phyloP scores from a whole-genome alignment of 495 filamentous ascomycete species.

The Hyphodiscus hymeniophilus region DNA sequence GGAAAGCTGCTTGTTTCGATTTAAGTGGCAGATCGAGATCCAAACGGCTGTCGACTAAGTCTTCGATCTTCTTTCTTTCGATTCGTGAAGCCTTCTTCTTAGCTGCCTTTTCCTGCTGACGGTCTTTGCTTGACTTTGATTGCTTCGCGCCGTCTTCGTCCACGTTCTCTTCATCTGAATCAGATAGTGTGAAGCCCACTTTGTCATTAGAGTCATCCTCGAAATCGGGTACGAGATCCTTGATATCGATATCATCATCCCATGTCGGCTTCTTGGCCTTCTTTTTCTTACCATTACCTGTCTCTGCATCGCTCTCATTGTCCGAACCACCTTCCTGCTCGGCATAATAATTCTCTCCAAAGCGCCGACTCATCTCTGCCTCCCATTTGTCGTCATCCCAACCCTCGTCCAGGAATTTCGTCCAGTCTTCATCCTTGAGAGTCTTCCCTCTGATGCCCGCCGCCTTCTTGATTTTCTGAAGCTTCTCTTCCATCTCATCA shows the following conservation, averaged over 20 bases:
- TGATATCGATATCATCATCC: slow-evolving; percentile 96
- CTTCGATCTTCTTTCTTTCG: slow-evolving; percentile 75
- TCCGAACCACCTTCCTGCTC: slow-evolving; percentile 38
- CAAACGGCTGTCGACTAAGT: slow-evolving; percentile 75
- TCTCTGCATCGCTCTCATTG: slow-evolving; percentile 35
- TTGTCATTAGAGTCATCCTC: slow-evolving; percentile 39
- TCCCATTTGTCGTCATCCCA: slow-evolving; percentile 88
- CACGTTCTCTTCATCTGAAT: slow-evolving; percentile 30
- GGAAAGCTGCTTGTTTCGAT: slow-evolving; percentile 56
- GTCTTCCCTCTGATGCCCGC: slow-evolving; percentile 66
- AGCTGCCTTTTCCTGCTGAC: slow-evolving; percentile 56
- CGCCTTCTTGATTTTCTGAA: slow-evolving; percentile 75
- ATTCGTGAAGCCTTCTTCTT: slow-evolving; percentile 67
- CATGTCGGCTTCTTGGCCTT: slow-evolving; percentile 85
- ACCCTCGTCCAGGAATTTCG: slow-evolving; percentile 69
- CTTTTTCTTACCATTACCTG: slow-evolving; percentile 33
- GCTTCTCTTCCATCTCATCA: slow-evolving; percentile 76
- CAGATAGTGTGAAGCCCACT: slow-evolving; percentile 45
- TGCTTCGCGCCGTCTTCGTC: slow-evolving; percentile 36
- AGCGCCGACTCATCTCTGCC: slow-evolving; percentile 73
- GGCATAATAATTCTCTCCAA: slow-evolving; percentile 85
- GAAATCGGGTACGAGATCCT: slow-evolving; percentile 83
- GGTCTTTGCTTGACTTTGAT: slow-evolving; percentile 52
- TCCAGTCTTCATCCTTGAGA: slow-evolving; percentile 70
- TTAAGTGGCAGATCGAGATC: slow-evolving; percentile 37